Conservation (phyloP, 306 rosid genomes). For the Malus sylvestris region DNA sequence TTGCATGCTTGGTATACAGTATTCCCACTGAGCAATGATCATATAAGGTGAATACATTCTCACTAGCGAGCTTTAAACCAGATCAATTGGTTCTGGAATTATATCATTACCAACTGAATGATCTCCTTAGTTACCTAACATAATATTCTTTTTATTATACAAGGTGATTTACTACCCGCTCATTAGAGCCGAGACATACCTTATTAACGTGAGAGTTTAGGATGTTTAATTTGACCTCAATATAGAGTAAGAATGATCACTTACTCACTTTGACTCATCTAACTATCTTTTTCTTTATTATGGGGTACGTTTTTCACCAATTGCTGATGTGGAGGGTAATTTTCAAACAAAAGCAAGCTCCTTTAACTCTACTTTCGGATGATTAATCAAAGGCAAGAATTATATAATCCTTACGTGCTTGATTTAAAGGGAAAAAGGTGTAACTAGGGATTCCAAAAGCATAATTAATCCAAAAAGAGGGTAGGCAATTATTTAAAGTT, state of each 20-base stretch:
- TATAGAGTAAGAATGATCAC: too few species aligned
- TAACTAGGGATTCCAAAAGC: slow-evolving; percentile 12
- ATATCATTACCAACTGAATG: not conserved
- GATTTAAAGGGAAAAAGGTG: slow-evolving; percentile 14
- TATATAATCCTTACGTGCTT: slow-evolving; percentile 2
- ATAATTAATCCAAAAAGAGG: not conserved
- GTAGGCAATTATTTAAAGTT: not conserved
- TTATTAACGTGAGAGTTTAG: too few species aligned
- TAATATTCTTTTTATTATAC: too few species aligned
- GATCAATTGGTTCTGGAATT: not conserved
- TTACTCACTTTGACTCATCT: too few species aligned
- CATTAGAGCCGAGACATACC: too few species aligned
- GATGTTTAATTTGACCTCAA: too few species aligned
- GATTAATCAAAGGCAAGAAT: not conserved
- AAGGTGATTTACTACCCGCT: too few species aligned
- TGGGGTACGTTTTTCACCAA: not conserved
- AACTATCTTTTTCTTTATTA: not conserved
- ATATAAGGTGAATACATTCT: not conserved
- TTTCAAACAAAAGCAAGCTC: slow-evolving; percentile 9
- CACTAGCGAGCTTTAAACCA: not conserved
- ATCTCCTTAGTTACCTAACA: not conserved
- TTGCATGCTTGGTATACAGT: not conserved
- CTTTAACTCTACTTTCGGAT: slow-evolving; percentile 16
- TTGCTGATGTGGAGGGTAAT: not conserved
- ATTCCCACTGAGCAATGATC: not conserved